Percentiles rank a stretch among this genome's conserved stretches.
These are phyloP conservation scores for Davidsoniella eucalypti DNA, from an alignment of 2,329 filamentous ascomycete species.

Conservation along the genomic window DNA sequence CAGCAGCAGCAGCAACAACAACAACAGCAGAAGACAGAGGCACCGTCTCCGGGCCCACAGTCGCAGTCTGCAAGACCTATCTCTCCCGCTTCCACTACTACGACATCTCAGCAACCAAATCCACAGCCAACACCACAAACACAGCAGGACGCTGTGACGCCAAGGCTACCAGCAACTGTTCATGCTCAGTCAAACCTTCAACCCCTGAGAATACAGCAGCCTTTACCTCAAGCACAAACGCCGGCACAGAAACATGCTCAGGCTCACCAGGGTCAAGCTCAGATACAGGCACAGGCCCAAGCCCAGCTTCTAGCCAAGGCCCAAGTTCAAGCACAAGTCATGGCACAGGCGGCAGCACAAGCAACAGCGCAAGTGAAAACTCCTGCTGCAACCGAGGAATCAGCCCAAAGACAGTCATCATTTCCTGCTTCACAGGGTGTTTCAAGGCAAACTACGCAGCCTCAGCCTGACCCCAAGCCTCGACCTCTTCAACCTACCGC, in stretches of 20 bases:
- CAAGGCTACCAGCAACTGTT: too few species aligned
- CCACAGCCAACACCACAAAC: too few species aligned
- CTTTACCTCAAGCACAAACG: neutral
- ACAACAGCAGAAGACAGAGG: too few species aligned
- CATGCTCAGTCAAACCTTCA: constrained; percentile 1
- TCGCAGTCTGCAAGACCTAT: too few species aligned
- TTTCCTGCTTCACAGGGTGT: neutral
- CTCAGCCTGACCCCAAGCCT: neutral
- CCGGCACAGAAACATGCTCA: neutral
- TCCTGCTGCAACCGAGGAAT: neutral
- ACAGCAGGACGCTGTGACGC: too few species aligned
- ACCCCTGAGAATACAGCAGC: neutral
- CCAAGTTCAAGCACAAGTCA: neutral
- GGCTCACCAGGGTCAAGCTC: too few species aligned
- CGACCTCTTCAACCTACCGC: neutral
- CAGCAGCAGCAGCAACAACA: constrained; percentile 4
- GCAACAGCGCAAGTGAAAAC: neutral
- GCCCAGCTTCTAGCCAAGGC: neutral
- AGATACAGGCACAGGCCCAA: neutral
- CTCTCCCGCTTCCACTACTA: too few species aligned
- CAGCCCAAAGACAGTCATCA: neutral
- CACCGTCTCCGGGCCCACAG: neutral
- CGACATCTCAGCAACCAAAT: too few species aligned
- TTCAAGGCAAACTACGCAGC: neutral
- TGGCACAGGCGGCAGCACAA: too few species aligned